Conservation (phyloP, 2,329 filamentous ascomycete species). For the Fusarium kyushuense region DNA sequence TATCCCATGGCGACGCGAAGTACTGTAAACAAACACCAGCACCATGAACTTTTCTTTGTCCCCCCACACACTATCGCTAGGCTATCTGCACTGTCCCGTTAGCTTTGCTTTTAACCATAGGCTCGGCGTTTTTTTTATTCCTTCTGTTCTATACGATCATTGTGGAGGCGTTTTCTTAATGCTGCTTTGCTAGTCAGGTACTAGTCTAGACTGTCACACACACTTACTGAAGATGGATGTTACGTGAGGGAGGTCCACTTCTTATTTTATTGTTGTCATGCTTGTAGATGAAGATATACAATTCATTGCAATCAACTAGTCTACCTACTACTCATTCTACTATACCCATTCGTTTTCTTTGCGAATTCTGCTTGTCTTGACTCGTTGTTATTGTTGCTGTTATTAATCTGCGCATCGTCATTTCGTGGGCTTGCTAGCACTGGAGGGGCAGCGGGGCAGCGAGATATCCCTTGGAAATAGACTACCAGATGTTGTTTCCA, state of each 20-base stretch:
- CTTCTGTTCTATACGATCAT: slow-evolving; percentile 21
- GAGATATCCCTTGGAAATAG: not conserved
- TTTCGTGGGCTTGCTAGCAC: not conserved
- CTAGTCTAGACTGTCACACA: slow-evolving; percentile 31
- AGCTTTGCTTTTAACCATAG: slow-evolving; percentile 25
- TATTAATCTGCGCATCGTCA: not conserved
- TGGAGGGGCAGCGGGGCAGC: not conserved
- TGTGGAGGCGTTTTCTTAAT: slow-evolving; percentile 31
- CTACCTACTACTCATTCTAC: not conserved
- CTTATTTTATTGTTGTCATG: slow-evolving; percentile 1
- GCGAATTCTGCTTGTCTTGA: not conserved
- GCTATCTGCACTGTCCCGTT: slow-evolving; percentile 17
- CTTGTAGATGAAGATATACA: not conserved
- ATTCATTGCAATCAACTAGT: not conserved
- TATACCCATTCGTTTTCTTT: not conserved
- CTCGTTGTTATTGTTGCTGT: not conserved
- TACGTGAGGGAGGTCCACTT: slow-evolving; percentile 2
- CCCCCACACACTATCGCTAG: slow-evolving; percentile 11
- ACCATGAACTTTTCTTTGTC: slow-evolving; percentile 10
- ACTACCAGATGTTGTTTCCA: not conserved
- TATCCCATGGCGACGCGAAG: not conserved
- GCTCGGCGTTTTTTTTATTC: slow-evolving; percentile 24
- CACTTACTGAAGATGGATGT: slow-evolving; percentile 4
- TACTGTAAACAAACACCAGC: not conserved
- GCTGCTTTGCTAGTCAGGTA: slow-evolving; percentile 33